These are phyloP conservation scores for Jamesozyma spencerorum DNA, from an alignment of 805 yeast species.

Conservation along the genomic window DNA sequence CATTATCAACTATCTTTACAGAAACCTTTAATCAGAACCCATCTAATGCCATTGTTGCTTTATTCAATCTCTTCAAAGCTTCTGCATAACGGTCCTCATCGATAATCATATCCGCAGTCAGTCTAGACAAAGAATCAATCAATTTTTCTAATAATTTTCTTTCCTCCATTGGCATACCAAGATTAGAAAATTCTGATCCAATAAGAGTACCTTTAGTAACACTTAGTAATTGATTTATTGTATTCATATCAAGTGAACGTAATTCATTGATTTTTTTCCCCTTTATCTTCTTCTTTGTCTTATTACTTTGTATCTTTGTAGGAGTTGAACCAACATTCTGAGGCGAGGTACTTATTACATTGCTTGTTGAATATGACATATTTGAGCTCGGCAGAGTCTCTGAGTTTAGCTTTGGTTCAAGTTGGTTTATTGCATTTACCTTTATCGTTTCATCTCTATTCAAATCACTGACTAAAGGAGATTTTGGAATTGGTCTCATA, in stretches of 20 bases:
- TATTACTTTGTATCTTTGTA: no score
- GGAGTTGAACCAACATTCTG: no score
- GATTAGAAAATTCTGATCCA: slow-evolving; percentile 55
- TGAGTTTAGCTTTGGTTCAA: no score
- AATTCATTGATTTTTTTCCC: slow-evolving; percentile 1
- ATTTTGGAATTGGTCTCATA: slow-evolving; percentile 19
- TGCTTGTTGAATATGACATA: no score
- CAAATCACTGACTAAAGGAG: slow-evolving; percentile 5
- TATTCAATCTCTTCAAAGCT: slow-evolving; percentile 69
- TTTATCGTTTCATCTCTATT: background rate
- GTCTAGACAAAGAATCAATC: slow-evolving; percentile 71
- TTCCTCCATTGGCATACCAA: slow-evolving; percentile 67
- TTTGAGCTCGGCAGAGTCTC: no score
- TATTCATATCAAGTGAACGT: slow-evolving; percentile 20
- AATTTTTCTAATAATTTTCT: slow-evolving; percentile 73
- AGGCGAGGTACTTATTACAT: no score
- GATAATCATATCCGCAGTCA: slow-evolving; percentile 82
- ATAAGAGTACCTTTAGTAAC: slow-evolving; percentile 34
- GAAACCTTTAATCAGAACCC: slow-evolving; percentile 43
- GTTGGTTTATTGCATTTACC: background rate
- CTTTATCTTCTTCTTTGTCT: background rate
- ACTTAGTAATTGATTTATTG: slow-evolving; percentile 30
- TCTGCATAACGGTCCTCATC: slow-evolving; percentile 73
- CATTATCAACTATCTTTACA: no score
- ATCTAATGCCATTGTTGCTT: slow-evolving; percentile 76